phyloP scores from a whole-genome alignment of 2,329 filamentous ascomycete species.

The Ceratocystis destructans region DNA sequence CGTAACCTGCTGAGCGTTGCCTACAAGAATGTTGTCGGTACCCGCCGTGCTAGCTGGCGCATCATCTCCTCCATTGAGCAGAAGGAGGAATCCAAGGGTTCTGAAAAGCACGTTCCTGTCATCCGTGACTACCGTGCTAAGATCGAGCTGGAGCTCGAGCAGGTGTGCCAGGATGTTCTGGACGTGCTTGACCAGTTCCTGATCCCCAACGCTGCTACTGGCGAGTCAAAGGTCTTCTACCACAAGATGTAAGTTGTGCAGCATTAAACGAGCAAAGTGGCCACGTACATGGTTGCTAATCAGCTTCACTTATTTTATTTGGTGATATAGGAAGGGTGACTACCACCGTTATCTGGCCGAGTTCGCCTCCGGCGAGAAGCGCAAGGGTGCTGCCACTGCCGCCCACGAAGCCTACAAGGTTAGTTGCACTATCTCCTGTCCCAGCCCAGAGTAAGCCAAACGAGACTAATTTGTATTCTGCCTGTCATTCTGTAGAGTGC shows the following conservation, averaged over 20 bases:
- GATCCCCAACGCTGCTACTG: conserved; percentile 89
- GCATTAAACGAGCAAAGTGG: background rate
- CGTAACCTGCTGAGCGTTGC: conserved; percentile 96
- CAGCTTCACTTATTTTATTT: conserved; percentile 3
- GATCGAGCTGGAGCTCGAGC: conserved; percentile 94
- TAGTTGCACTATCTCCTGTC: conserved; percentile 64
- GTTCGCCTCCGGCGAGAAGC: conserved; percentile 86
- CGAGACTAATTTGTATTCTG: too few relatives aligned
- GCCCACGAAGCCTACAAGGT: conserved; percentile 94
- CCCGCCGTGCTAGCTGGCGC: conserved; percentile 95
- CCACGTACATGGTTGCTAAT: conserved; percentile 5
- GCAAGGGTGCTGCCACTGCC: conserved; percentile 86
- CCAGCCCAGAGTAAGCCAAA: too few relatives aligned
- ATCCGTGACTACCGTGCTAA: conserved; percentile 97
- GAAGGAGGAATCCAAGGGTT: conserved; percentile 99
- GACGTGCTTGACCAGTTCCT: conserved; percentile 85
- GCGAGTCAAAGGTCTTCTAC: conserved; percentile 99
- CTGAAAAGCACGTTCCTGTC: conserved; percentile 81
- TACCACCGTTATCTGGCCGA: conserved; percentile 98
- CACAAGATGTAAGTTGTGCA: conserved; percentile 80
- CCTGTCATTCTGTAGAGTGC: conserved; percentile 47
- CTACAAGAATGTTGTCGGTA: conserved; percentile 99
- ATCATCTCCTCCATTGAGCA: conserved; percentile 99
- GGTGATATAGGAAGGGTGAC: conserved; percentile 68
- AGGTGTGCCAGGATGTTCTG: conserved; percentile 95